Evolutionary conservation across 2,329 filamentous ascomycete species (phyloP), one percentile per base, ranked within the genome.

Genomic region (Alternaria consortialis): DNA sequence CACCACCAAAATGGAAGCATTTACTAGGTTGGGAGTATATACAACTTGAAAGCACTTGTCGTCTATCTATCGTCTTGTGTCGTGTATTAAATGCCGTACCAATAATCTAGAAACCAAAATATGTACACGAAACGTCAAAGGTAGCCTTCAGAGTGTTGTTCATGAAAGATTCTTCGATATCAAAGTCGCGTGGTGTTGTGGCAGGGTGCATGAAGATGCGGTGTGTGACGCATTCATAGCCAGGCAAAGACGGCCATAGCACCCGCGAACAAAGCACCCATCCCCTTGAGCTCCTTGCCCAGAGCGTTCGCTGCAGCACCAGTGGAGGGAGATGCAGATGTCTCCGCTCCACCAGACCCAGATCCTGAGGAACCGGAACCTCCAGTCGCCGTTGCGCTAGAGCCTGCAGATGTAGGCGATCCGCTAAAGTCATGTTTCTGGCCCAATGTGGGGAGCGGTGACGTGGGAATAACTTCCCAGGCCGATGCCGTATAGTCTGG

Each of bases 381-480:
- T n/a, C 44, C 23, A 4, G 60, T 60, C 23, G 52, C 29, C 6
- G 46, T 60, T 1, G 57, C 52, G 43, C 56, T 55, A 13, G 25
- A 53, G 13, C 47, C 29, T 6, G 13, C 42, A 5, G 60, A 56
- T 13, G 67, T 60, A 9, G 66, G 40, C 11, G 56, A 39, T 9
- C 50, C 46, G 36, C 40, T 40, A 31, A 60, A 68, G 25, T 73
- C 63, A 55, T 72, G 74, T 13, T 67, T 72, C 64, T 78, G 75
- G 12, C 89, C 91, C 7, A 95, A 68, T 2, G 86, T 88, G 0
- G 93, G 93, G 25, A 96, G 83, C 12, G 85, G 78, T 3, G 90
- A 87, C 65, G 88, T 87, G 15, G 91, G 89, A 68, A 92, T 81
- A 4, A 96, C 87, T 20, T 88, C 83, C 93, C 93, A 97, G 32